Evolutionary conservation across 2,329 filamentous ascomycete genomes (phyloP).

Genomic region (Fusarium oligoseptatum): DNA sequence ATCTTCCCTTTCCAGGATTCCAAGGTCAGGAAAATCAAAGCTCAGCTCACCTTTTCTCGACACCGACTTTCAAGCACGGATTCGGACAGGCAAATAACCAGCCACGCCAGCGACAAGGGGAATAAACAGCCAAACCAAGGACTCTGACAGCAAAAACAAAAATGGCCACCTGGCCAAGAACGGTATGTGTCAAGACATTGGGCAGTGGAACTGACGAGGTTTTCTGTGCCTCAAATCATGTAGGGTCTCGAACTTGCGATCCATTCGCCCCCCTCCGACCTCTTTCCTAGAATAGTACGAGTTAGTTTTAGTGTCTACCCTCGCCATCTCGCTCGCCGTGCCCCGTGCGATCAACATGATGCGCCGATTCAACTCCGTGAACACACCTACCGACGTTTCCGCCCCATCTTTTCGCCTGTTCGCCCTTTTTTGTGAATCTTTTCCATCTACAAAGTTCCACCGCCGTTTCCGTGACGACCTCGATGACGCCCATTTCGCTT

Average conservation of each 20-base stretch:
- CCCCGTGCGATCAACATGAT: slow-evolving; percentile 18
- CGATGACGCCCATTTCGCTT: slow-evolving; percentile 23
- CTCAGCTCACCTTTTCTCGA: slow-evolving; percentile 25
- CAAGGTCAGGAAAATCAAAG: slow-evolving; percentile 24
- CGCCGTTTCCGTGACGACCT: slow-evolving; percentile 29
- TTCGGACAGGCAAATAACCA: slow-evolving; percentile 17
- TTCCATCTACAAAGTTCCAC: slow-evolving; percentile 16
- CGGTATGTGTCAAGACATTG: slow-evolving; percentile 38
- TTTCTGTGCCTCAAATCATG: slow-evolving; percentile 2
- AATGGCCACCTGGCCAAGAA: neutral
- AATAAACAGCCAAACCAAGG: slow-evolving; percentile 10
- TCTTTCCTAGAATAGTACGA: slow-evolving; percentile 26
- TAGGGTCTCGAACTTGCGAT: slow-evolving; percentile 13
- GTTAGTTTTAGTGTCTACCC: slow-evolving; percentile 22
- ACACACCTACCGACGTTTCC: slow-evolving; percentile 12
- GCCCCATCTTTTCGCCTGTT: neutral
- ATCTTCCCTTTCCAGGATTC: slow-evolving; percentile 18
- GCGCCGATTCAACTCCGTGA: slow-evolving; percentile 26
- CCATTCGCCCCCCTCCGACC: slow-evolving; percentile 6
- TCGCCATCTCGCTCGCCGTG: slow-evolving; percentile 15
- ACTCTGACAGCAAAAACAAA: neutral
- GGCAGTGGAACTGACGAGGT: slow-evolving; percentile 35
- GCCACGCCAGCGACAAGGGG: slow-evolving; percentile 15
- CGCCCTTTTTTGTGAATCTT: slow-evolving; percentile 14
- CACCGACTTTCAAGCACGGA: slow-evolving; percentile 41